Evolutionary conservation across 2,329 filamentous ascomycete species (phyloP).

Genomic region (Escovopsis sp.): DNA sequence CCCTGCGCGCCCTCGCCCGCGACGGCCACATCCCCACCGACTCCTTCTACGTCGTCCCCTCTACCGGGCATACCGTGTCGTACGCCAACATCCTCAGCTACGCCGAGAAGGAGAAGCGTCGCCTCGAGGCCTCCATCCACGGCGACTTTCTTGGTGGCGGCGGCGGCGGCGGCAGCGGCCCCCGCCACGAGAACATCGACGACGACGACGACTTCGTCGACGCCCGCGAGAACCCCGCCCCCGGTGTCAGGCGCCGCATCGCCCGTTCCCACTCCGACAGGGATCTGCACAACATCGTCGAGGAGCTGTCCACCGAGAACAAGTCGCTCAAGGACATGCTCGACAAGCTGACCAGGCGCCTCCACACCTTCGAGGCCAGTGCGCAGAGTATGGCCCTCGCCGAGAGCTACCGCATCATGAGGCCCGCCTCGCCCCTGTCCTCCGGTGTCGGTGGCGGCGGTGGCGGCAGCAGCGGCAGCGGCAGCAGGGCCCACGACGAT

Average conservation of each 20-base stretch:
- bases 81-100: conserved; percentile 79
- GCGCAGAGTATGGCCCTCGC: conserved; percentile 79
- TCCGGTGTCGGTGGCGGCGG: not conserved
- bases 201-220: conserved; percentile 83
- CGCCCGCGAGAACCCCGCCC: conserved; percentile 52
- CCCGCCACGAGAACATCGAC: conserved; percentile 34
- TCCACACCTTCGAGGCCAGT: conserved; percentile 88
- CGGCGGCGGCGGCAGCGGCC: not conserved
- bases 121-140: conserved; percentile 37
- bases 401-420: conserved; percentile 58
- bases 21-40: conserved; percentile 50
- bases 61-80: conserved; percentile 77
- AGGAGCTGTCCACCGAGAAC: conserved; percentile 84
- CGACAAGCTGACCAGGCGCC: conserved; percentile 70
- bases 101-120: conserved; percentile 50
- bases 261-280: conserved; percentile 27
- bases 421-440: conserved; percentile 37
- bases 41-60: conserved; percentile 91
- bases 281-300: conserved; percentile 52
- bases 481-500: conserved; percentile 16
- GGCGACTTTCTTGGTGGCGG: conserved; percentile 24
- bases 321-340: conserved; percentile 70
- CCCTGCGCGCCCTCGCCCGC: conserved; percentile 62
- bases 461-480: not conserved
- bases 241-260: conserved; percentile 25